Conservation (phyloP, 805 yeast species). For the Pichia californica region DNA sequence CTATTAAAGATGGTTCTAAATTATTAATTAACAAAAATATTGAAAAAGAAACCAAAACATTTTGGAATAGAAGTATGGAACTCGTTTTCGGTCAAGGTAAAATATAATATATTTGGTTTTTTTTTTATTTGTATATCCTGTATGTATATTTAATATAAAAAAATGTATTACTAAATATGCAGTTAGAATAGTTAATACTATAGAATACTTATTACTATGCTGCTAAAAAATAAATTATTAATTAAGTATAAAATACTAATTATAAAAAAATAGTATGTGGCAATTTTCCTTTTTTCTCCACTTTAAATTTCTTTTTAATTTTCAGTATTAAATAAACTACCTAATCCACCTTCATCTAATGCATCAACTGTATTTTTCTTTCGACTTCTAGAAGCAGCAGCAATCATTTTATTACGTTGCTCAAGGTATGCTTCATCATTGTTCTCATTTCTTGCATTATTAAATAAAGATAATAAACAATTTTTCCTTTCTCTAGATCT, state of each 20-base stretch:
- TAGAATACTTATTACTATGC: too few species aligned
- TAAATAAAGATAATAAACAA: slow-evolving; percentile 68
- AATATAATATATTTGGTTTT: neutral
- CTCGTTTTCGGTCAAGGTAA: slow-evolving; percentile 13
- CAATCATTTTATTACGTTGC: slow-evolving; percentile 13
- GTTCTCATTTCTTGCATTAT: slow-evolving; percentile 43
- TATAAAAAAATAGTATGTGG: too few species aligned
- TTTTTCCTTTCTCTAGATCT: slow-evolving; percentile 74
- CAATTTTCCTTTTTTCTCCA: neutral
- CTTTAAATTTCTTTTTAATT: neutral
- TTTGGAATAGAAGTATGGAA: slow-evolving; percentile 7
- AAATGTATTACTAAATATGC: too few species aligned
- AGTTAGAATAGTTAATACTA: too few species aligned
- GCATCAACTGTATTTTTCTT: slow-evolving; percentile 13
- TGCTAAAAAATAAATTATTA: neutral
- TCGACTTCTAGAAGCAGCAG: slow-evolving; percentile 9
- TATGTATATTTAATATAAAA: too few species aligned
- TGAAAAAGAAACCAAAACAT: neutral
- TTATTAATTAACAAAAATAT: slow-evolving; percentile 6
- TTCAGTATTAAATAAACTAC: slow-evolving; percentile 12
- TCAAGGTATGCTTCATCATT: slow-evolving; percentile 24
- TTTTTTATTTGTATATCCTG: too few species aligned
- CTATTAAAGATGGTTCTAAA: slow-evolving; percentile 11
- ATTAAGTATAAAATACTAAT: too few species aligned
- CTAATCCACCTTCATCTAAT: slow-evolving; percentile 12